Base-by-base conservation (phyloP, 768 basidiomycete species). In the Flagelloscypha sp. region DNA sequence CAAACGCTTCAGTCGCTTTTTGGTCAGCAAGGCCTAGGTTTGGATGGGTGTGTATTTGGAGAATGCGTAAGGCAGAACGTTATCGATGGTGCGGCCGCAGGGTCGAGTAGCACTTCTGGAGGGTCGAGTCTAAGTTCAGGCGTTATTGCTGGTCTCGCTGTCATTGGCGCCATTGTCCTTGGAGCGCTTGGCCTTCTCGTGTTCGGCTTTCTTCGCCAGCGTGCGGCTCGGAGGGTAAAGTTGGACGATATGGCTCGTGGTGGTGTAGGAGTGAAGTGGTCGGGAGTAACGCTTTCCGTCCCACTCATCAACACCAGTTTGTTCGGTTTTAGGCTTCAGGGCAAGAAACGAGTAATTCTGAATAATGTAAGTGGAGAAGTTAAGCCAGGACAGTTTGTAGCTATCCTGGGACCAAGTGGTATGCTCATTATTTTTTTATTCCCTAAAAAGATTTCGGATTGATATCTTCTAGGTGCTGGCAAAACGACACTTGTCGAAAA, bases 401-500 rank as follows among this genome's bases (percentile, higher is more conserved):
- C 85, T n/a, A 76, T 95, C 37, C 70, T 97, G 3, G 93, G 93
- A 1, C 90, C 93, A 0, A 86, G 84, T 46, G 92, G 90, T 66
- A 48, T 43, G 59, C 59, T 12, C 8, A 11, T 33, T 18, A 12
- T 5, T 31, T 20, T 38, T 33, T 13, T n/a, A 21, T 30, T 17
- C 18, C 24, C 16, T 30, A 19, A 22, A 32, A 12, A 9, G 30
- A 11, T 13, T 39, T 34, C n/a, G n/a, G n/a, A n/a, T n/a, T 35
- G n/a, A n/a, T n/a, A n/a, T n/a, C 15, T 3, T 38, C 17, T 35
- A 76, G 79, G 81, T 37, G 87, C 89, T 12, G 90, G 90, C 27
- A 94, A 94, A 57, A 88, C 86, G 0, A 90, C 92, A 0, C 65
- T 97, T 24, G 80, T 95, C 12, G 93, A 98, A 50, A n/a, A n/a